Evolutionary conservation across 805 yeast species (phyloP).

Genomic region (Yamadazyma kitorensis): DNA sequence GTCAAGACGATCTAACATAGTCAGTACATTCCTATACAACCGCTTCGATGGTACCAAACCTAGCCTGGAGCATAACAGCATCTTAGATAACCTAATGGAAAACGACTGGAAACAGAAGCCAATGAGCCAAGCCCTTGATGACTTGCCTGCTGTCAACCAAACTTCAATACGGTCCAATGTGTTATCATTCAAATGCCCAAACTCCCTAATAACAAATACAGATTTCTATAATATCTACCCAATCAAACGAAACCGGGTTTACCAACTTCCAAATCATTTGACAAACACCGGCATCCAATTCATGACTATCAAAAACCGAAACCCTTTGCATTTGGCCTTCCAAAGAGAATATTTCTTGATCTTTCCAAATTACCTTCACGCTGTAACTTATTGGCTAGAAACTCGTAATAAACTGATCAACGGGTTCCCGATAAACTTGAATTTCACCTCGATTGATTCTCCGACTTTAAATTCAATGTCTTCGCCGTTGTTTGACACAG

Average conservation of each 20-base stretch:
- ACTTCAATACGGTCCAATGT: conserved; percentile 23
- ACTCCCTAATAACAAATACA: conserved; percentile 31
- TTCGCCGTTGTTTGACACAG: conserved; percentile 21
- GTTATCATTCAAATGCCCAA: conserved; percentile 34
- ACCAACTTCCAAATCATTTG: conserved; percentile 19
- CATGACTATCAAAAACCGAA: conserved; percentile 48
- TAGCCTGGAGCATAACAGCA: no score
- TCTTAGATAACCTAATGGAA: conserved; percentile 19
- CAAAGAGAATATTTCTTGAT: conserved; percentile 52
- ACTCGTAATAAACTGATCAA: conserved; percentile 47
- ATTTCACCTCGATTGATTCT: conserved; percentile 32
- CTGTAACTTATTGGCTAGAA: conserved; percentile 51
- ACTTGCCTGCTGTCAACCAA: conserved; percentile 13
- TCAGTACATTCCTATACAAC: no score
- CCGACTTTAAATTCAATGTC: conserved; percentile 22
- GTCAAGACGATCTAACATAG: no score
- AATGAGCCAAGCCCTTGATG: conserved; percentile 20
- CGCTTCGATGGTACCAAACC: no score
- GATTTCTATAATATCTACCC: conserved; percentile 44
- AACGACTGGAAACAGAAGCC: conserved; percentile 32
- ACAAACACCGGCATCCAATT: conserved; percentile 26
- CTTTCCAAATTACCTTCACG: conserved; percentile 46
- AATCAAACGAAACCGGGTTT: conserved; percentile 26
- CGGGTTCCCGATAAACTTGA: conserved; percentile 46
- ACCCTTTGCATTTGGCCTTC: conserved; percentile 42